Evolutionary conservation across 2,329 filamentous ascomycete species (phyloP), one percentile per base, ranked within the genome.

Genomic region (Beauveria sp.): DNA sequence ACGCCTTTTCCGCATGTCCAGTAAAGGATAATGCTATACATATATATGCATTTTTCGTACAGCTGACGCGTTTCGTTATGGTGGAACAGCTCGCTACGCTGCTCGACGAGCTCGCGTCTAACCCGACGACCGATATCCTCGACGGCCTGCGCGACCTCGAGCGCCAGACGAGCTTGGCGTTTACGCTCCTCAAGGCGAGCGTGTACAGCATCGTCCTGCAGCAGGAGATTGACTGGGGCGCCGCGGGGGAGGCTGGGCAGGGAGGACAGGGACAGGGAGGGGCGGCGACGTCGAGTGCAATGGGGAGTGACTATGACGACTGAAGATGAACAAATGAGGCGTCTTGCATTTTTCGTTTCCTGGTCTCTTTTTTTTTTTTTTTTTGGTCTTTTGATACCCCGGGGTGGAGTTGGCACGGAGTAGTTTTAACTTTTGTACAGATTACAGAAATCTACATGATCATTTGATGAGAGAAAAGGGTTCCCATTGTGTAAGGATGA

Each of bases 131-230:
- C 7, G 91, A 90, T 66, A 93, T 96, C 62, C 82, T 96, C 58
- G 91, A 99, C 73, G 88, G 90, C 9, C 80, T 99, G 68, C 82
- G 95, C 59, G 87, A 93, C 49, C 80, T 99, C 60, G 95, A 99
- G 79, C 83, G 95, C 68, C 97, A 98, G 80, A 97, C 93, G 49
- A 92, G 91, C 67, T 80, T 96, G 60, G 93, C 97, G 24, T 98
- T 96, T 75, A 99, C 95, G 65, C 77, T 98, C 72, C 82, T 99
- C 72, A 99, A 99, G 79, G 93, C 95, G 20, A 98, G 93, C 74
- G 95, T 99, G 65, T 99, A 99, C 78, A 96, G 90, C 72, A 99
- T 99, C 78, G 93, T 99, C 64, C 75, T 99, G 78, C 93, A 99
- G 82, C 93, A 98, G 82, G 91, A 98, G 82, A 91, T 96, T 69